A percentile compares a stretch with the other conserved stretches of the same genome.
Evolutionary conservation across 495 filamentous ascomycete genomes (phyloP).

Genomic region (Trichoderma orchidacearum): DNA sequence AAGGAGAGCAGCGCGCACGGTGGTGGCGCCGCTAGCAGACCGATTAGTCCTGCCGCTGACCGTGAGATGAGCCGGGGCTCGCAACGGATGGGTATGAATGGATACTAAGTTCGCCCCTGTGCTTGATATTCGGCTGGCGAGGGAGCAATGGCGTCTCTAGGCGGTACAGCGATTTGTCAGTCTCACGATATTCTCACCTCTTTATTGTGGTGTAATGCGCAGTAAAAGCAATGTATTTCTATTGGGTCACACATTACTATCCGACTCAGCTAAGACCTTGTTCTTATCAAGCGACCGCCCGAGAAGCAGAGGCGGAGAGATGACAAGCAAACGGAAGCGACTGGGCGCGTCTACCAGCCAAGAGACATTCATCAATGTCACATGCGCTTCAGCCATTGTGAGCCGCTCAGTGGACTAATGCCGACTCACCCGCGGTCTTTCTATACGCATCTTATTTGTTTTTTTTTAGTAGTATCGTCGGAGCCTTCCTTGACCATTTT

Average conservation of each 20-base stretch:
- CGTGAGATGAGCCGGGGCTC: slow-evolving; percentile 93
- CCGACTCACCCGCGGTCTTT: background rate
- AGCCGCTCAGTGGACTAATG: background rate
- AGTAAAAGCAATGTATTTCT: slow-evolving; percentile 1
- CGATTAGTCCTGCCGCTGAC: slow-evolving; percentile 88
- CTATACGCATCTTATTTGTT: background rate
- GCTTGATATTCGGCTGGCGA: slow-evolving; percentile 3
- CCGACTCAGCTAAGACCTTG: background rate
- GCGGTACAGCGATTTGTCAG: slow-evolving; percentile 3
- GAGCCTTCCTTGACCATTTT: slow-evolving; percentile 1
- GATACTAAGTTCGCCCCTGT: slow-evolving; percentile 46
- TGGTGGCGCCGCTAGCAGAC: slow-evolving; percentile 63
- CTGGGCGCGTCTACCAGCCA: background rate
- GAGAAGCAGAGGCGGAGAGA: background rate
- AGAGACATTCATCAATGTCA: background rate
- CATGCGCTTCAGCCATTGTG: background rate
- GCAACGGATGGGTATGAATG: slow-evolving; percentile 95
- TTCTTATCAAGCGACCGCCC: background rate
- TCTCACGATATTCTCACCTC: background rate
- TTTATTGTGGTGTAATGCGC: background rate
- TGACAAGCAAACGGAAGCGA: background rate
- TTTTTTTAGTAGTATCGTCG: background rate
- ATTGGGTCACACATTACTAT: background rate
- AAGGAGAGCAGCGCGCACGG: slow-evolving; percentile 92
- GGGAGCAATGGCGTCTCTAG: slow-evolving; percentile 6